Base-by-base conservation (phyloP, 1,139 yeast species). In the Sugiyamaella pinicola region DNA sequence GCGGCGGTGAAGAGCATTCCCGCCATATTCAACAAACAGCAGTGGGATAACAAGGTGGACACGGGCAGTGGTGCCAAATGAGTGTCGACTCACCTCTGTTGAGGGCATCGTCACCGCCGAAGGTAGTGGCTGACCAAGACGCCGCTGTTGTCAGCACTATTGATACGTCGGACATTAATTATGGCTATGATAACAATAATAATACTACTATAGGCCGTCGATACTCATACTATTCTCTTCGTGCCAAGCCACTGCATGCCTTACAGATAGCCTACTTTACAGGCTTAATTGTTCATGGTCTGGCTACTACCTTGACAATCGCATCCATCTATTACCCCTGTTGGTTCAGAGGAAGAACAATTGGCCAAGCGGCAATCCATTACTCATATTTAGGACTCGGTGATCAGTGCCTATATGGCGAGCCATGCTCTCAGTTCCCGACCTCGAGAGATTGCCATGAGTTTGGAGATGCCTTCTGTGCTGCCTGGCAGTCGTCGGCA, bases 401-500 rank as follows among this genome's bases (percentile, higher is more conserved):
- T 2, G 52, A 52, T 15, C 43, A 48, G 17, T 54, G 55, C 28
- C 40, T 48, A 10, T 44, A 45, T 28, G 49, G 41, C 2, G 47
- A 48, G 40, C 43, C 43, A 29, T 58, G 61, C 41, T 35, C 54
- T 10, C 49, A 52, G 9, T 58, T 58, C 28, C 61, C 61, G 3
- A 34, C 42, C 15, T 42, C 52, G n/a, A 5, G 44, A 13, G 61
- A 58, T 44, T 58, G 61, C 41, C 22, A 50, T 7, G 35, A 47
- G 15, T 31, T 51, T 17, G 60, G 60, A 22, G 56, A 55, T 8
- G 38, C 34, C 41, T 59, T 60, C 47, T 61, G 64, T 46, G 58
- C 55, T 1, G 51, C 55, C 4, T 61, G 66, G 66, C 54, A 58
- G 37, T 58, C 61, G 3, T 54, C 61, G 13, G 58, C 59, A 22